A percentile compares a stretch with the other conserved stretches of the same genome.
phyloP scores from a whole-genome alignment of 208 protist genomes.

The Wallacemonas sp. region DNA sequence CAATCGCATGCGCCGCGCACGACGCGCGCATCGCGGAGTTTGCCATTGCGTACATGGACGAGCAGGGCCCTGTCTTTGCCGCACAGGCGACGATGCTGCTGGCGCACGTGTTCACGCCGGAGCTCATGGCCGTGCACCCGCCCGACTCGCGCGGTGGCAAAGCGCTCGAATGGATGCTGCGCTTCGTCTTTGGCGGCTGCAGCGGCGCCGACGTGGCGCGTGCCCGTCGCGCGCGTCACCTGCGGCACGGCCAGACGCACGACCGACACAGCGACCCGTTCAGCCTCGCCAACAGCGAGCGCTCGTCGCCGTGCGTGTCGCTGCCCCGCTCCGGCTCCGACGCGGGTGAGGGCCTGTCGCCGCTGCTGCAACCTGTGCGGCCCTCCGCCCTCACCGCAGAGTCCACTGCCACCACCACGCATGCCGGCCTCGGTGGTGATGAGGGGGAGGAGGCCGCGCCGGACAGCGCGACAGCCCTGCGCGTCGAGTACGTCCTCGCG shows the following conservation, averaged over 20 bases:
- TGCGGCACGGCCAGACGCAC: conserved; percentile 2
- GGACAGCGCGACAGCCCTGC: conserved; percentile 23
- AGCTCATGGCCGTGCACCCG: conserved; percentile 50
- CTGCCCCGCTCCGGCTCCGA: background rate
- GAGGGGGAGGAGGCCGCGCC: no score
- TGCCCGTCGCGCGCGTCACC: conserved; percentile 29
- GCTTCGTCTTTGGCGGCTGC: conserved; percentile 54
- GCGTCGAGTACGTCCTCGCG: conserved; percentile 58
- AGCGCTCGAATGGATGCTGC: conserved; percentile 43
- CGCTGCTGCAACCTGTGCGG: no score
- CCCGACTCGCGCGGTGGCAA: conserved; percentile 39
- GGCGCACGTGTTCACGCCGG: conserved; percentile 49
- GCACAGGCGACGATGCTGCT: conserved; percentile 62
- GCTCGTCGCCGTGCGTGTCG: background rate
- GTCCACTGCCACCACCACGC: no score
- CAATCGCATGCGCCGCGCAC: conserved; percentile 38
- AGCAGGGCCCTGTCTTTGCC: conserved; percentile 37
- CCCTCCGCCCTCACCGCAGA: no score
- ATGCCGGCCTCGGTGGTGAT: no score
- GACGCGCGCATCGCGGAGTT: conserved; percentile 39
- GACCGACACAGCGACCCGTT: conserved; percentile 5
- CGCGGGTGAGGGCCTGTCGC: background rate
- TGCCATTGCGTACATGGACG: conserved; percentile 42
- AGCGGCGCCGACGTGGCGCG: conserved; percentile 35
- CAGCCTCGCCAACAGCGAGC: conserved; percentile 13